Conservation (phyloP, 78 protist species). For the Blattamonas nauphoetae region DNA sequence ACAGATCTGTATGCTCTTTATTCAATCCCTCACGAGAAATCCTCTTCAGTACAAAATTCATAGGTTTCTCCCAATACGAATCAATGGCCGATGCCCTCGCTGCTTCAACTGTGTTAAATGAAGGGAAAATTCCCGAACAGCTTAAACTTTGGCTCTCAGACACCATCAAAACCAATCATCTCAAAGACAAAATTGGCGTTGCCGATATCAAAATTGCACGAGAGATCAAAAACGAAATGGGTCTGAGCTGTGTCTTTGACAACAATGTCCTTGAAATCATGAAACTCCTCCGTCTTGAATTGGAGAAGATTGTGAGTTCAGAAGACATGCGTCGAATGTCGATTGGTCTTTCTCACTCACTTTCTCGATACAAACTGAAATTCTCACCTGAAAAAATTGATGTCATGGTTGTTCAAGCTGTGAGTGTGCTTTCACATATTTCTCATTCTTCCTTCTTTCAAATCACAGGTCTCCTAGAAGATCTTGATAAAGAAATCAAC, state of each 20-base stretch:
- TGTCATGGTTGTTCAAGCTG: slow-evolving; percentile 95
- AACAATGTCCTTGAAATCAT: neutral
- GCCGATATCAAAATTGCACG: slow-evolving; percentile 77
- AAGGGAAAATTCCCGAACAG: slow-evolving; percentile 60
- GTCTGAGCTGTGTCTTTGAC: slow-evolving; percentile 44
- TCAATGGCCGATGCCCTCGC: slow-evolving; percentile 78
- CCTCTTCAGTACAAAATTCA: neutral
- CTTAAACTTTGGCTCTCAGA: slow-evolving; percentile 71
- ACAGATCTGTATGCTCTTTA: neutral
- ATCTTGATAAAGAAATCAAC: slow-evolving; percentile 94
- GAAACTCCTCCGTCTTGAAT: neutral
- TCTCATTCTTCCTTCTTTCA: neutral
- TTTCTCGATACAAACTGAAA: slow-evolving; percentile 85
- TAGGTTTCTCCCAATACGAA: slow-evolving; percentile 62
- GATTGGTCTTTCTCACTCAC: slow-evolving; percentile 87
- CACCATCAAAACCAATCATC: slow-evolving; percentile 35
- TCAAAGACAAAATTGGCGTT: slow-evolving; percentile 66
- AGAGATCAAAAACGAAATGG: slow-evolving; percentile 67
- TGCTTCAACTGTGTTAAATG: slow-evolving; percentile 68
- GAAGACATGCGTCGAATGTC: slow-evolving; percentile 32
- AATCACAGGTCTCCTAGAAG: slow-evolving; percentile 74
- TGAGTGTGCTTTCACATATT: slow-evolving; percentile 38
- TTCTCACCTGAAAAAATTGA: slow-evolving; percentile 96
- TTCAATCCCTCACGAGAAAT: too few species aligned
- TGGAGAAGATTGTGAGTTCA: neutral